phyloP scores from a whole-genome alignment of 1,139 yeast species.

The Fermentozyma sake region DNA sequence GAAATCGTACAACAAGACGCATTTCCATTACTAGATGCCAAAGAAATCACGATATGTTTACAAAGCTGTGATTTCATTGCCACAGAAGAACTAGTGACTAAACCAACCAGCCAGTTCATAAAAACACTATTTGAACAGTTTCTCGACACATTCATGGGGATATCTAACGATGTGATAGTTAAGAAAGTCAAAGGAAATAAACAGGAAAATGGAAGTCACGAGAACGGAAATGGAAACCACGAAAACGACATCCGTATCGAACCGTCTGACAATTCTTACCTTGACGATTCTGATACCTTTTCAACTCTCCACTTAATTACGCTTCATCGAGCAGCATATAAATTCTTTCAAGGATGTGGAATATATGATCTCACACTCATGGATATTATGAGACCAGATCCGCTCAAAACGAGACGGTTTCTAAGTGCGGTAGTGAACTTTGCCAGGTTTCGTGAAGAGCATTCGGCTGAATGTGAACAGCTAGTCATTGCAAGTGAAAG shows the following conservation, averaged over 20 bases:
- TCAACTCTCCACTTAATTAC: slow-evolving; percentile 33
- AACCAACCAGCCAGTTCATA: slow-evolving; percentile 65
- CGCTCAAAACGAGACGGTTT: slow-evolving; percentile 56
- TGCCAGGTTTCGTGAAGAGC: slow-evolving; percentile 79
- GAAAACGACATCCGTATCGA: slow-evolving; percentile 1
- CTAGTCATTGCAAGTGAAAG: slow-evolving; percentile 53
- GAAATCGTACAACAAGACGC: slow-evolving; percentile 23
- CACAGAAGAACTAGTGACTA: slow-evolving; percentile 56
- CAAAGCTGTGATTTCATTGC: slow-evolving; percentile 62
- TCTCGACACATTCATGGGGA: slow-evolving; percentile 62
- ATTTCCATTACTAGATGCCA: slow-evolving; percentile 65
- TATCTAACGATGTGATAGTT: slow-evolving; percentile 14
- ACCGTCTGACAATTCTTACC: slow-evolving; percentile 14
- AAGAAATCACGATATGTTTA: slow-evolving; percentile 60
- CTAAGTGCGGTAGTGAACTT: slow-evolving; percentile 82
- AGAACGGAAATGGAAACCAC: slow-evolving; percentile 4
- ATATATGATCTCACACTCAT: slow-evolving; percentile 68
- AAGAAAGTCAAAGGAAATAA: slow-evolving; percentile 5
- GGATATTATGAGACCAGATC: slow-evolving; percentile 67
- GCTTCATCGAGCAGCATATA: slow-evolving; percentile 54
- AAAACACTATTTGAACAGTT: slow-evolving; percentile 64
- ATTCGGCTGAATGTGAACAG: slow-evolving; percentile 62
- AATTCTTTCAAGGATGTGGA: slow-evolving; percentile 70
- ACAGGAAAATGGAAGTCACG: slow-evolving; percentile 3
- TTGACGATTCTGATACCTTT: slow-evolving; percentile 31